Conservation (phyloP, 2,329 filamentous ascomycete genomes). For the Penicillium palitans region DNA sequence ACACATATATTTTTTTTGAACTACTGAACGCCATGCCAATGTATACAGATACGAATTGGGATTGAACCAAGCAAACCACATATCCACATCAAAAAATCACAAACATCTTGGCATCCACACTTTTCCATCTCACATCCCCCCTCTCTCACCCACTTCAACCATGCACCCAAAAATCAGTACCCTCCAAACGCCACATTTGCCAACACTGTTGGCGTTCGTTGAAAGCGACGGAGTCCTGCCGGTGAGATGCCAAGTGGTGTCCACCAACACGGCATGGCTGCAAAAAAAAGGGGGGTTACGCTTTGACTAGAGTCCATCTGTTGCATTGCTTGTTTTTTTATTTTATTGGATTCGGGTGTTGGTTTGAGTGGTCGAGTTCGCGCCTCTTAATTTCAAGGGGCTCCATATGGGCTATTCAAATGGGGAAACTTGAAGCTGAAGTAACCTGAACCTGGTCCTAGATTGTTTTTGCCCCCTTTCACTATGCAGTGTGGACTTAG, state of each 20-base stretch:
- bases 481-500: neutral
- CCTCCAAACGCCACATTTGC: conserved; percentile 7
- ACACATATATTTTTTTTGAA: neutral
- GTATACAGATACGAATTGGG: neutral
- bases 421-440: neutral
- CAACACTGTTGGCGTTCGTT: conserved; percentile 2
- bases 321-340: conserved; percentile 13
- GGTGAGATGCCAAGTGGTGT: conserved; percentile 21
- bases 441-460: neutral
- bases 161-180: conserved; percentile 10
- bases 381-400: conserved; percentile 4
- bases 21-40: conserved; percentile 8
- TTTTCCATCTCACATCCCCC: neutral
- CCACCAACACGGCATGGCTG: conserved; percentile 23
- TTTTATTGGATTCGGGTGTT: neutral
- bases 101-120: conserved; percentile 1
- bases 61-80: neutral
- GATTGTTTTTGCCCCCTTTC: neutral
- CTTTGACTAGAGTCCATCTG: conserved; percentile 12
- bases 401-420: conserved; percentile 1
- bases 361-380: neutral
- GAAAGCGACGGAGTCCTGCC: conserved; percentile 5
- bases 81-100: neutral
- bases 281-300: conserved; percentile 8
- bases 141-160: neutral